A percentile compares a stretch with the other conserved stretches of the same genome.
Conservation (phyloP, 164 flowering plant genomes). For the Annona cherimola region DNA sequence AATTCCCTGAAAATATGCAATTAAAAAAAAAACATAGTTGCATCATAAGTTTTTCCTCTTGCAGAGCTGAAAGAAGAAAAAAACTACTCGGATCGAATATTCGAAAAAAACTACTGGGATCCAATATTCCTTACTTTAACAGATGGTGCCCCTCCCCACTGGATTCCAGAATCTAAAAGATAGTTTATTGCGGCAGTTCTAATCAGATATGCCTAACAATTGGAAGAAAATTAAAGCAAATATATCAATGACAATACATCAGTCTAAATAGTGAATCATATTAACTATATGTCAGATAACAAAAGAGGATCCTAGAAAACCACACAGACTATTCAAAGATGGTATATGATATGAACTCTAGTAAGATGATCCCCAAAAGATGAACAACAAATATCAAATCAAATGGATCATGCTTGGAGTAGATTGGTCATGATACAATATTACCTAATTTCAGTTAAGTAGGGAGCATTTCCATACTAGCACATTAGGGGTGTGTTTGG, state of each 20-base stretch:
- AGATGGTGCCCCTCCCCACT: slow-evolving; percentile 91
- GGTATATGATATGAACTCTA: neutral
- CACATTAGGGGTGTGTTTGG: neutral
- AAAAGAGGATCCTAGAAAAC: neutral
- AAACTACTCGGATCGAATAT: slow-evolving; percentile 1
- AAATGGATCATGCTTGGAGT: neutral
- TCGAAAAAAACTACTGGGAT: slow-evolving; percentile 1
- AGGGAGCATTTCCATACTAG: neutral
- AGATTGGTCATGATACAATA: neutral
- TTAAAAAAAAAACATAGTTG: neutral
- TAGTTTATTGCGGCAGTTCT: slow-evolving; percentile 73
- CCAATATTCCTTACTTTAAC: slow-evolving; percentile 55
- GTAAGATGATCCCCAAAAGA: neutral
- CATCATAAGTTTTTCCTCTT: neutral
- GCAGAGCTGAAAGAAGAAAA: neutral
- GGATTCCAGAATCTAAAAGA: slow-evolving; percentile 86
- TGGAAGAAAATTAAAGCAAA: neutral
- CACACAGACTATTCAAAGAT: neutral
- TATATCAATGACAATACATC: neutral
- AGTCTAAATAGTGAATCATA: neutral
- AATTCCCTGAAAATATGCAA: slow-evolving; percentile 60
- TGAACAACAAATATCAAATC: neutral
- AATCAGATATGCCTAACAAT: slow-evolving; percentile 70
- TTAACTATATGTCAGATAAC: neutral
- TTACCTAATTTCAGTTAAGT: neutral